phyloP scores from a whole-genome alignment of 176 grass and related monocot genomes.

The Bothriochloa decipiens region DNA sequence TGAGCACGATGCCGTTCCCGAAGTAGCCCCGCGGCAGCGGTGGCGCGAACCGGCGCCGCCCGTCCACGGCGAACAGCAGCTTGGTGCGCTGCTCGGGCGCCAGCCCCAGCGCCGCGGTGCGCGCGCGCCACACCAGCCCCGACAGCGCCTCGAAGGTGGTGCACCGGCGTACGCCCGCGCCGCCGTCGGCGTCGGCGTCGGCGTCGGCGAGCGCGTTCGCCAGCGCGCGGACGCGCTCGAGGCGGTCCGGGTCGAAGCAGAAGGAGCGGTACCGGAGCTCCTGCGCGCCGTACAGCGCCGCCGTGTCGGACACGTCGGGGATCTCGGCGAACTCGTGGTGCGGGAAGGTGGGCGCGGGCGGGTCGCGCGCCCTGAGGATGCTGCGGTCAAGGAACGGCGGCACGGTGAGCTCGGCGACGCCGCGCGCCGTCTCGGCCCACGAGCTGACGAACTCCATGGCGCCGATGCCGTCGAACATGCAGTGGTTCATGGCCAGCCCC shows the following conservation, averaged over 20 bases:
- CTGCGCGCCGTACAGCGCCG: slow-evolving; percentile 49
- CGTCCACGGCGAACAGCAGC: slow-evolving; percentile 96
- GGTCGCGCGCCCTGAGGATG: slow-evolving; percentile 55
- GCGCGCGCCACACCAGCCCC: slow-evolving; percentile 77
- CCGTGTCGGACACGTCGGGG: slow-evolving; percentile 65
- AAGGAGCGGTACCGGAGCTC: slow-evolving; percentile 79
- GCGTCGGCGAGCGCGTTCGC: slow-evolving; percentile 39
- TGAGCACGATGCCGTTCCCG: slow-evolving; percentile 87
- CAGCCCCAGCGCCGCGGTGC: slow-evolving; percentile 62
- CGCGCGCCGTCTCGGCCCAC: slow-evolving; percentile 87
- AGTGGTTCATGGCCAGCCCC: slow-evolving; percentile 86
- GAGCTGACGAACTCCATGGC: slow-evolving; percentile 99
- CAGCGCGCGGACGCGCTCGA: slow-evolving; percentile 54
- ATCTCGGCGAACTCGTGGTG: slow-evolving; percentile 92
- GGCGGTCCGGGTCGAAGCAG: slow-evolving; percentile 71
- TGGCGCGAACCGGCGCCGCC: slow-evolving; percentile 57
- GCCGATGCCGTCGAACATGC: slow-evolving; percentile 92
- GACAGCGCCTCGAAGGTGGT: slow-evolving; percentile 93
- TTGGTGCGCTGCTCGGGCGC: slow-evolving; percentile 69
- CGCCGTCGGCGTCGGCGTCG: slow-evolving; percentile 46
- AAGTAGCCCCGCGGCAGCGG: slow-evolving; percentile 76
- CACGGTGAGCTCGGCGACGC: slow-evolving; percentile 57
- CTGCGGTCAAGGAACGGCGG: slow-evolving; percentile 76
- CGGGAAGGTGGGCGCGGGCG: slow-evolving; percentile 57
- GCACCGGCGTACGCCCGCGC: no score